Base-by-base conservation (phyloP, 2,329 filamentous ascomycete genomes). In the Fusarium stilboides region DNA sequence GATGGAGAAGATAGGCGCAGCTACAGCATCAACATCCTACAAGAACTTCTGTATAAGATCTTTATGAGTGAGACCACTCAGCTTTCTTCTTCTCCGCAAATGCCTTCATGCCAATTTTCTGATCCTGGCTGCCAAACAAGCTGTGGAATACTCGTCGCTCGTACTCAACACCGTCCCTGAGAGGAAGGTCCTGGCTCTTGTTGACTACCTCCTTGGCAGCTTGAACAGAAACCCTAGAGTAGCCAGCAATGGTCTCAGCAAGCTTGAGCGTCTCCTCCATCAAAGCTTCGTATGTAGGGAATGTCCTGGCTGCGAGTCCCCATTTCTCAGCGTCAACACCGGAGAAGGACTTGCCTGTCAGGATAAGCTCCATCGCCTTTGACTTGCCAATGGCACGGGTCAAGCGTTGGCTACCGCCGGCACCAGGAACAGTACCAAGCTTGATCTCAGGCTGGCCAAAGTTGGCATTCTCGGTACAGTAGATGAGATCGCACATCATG, bases 371-470 rank as follows among this genome's bases (percentile, higher is more conserved):
- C 94, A 97, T 97, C 15, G 94, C 93, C 79, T 89, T 91, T 70
- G 89, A 89, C 87, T 97, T 96, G 52, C 93, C 93, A 58, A 96
- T 86, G 15, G 92, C 94, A 24, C 89, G 87, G 8, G 94, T 97
- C 45, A 99, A 84, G 10, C 96, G 87, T 85, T 99, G 96, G 68
- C 91, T 94, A 8, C 96, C 96, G 28, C 96, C 96, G 0, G 93
- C 96, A 5, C 96, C 96, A 1, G 96, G 96, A 57, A 98, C 93
- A 3, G 92, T 92, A 26, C 96, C 96, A 5, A 99, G 86, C 83
- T 97, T 98, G 84, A 99, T 94, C 85, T 99, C 96, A 1, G 96
- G 96, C 83, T 98, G 96, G 14, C 96, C 96, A 78, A 99, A 98
- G 75, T 93, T 97, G 70, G 96, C 95, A 17, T 82, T 88, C 51